A percentile compares a stretch with the other conserved stretches of the same genome.
Conservation (phyloP, 2,329 filamentous ascomycete genomes). For the Myriosclerotinia curreyana region DNA sequence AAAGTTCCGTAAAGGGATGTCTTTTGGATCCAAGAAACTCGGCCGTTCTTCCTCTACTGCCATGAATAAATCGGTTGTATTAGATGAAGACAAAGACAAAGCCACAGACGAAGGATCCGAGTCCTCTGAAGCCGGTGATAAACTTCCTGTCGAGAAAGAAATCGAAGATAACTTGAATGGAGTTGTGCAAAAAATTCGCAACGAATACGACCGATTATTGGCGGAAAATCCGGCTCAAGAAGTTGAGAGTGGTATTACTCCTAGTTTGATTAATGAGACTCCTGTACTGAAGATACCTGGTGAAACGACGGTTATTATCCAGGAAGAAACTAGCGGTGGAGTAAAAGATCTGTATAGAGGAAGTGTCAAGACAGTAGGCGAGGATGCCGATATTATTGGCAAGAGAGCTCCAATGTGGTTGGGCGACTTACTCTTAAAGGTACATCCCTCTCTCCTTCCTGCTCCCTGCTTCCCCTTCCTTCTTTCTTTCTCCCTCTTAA, state of each 20-base stretch:
- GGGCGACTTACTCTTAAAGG: conserved; percentile 75
- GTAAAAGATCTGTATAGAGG: conserved; percentile 87
- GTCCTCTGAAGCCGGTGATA: conserved; percentile 52
- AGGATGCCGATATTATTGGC: conserved; percentile 79
- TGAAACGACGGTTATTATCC: conserved; percentile 64
- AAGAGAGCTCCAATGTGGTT: conserved; percentile 88
- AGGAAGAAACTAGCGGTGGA: conserved; percentile 65
- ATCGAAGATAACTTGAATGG: conserved; percentile 74
- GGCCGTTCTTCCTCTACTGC: conserved; percentile 64
- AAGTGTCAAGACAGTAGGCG: conserved; percentile 72
- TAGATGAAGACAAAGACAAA: conserved; percentile 80
- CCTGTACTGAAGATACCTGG: conserved; percentile 71
- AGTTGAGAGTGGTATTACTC: conserved; percentile 63
- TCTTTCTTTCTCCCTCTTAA: too few species aligned
- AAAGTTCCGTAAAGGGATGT: conserved; percentile 69
- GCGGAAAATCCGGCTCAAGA: conserved; percentile 52
- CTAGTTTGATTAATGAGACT: conserved; percentile 69
- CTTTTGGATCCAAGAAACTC: conserved; percentile 81
- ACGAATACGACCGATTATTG: conserved; percentile 68
- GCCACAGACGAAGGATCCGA: conserved; percentile 63
- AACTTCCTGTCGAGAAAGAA: conserved; percentile 67
- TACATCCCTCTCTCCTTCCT: conserved; percentile 42
- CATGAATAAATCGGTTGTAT: conserved; percentile 67
- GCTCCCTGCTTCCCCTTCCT: too few species aligned
- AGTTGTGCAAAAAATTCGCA: conserved; percentile 67